Conservation (phyloP, 208 protist species). For the Trypanosoma caninum region DNA sequence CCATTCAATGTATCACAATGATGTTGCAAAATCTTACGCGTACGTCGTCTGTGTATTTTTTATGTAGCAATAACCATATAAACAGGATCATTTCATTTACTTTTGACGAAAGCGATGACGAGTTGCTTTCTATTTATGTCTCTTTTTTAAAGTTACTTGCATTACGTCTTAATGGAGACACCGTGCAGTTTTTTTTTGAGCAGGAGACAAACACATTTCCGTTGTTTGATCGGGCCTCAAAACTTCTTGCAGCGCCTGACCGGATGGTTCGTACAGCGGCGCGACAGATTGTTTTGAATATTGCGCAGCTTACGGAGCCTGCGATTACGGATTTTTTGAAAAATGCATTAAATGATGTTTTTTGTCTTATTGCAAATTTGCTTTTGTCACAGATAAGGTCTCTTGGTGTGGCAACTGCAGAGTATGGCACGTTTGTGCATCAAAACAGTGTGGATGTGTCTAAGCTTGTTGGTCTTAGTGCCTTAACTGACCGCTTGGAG, state of each 20-base stretch:
- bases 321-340: slow-evolving; percentile 42
- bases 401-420: slow-evolving; percentile 24
- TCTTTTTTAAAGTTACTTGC: slow-evolving; percentile 87
- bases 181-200: slow-evolving; percentile 86
- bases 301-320: slow-evolving; percentile 59
- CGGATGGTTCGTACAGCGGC: slow-evolving; percentile 75
- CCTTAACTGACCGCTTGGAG: slow-evolving; percentile 39
- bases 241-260: slow-evolving; percentile 53
- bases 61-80: slow-evolving; percentile 88
- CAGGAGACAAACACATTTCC: slow-evolving; percentile 52
- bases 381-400: slow-evolving; percentile 30
- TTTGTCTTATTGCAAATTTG: slow-evolving; percentile 26
- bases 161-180: slow-evolving; percentile 66
- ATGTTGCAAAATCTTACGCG: slow-evolving; percentile 76
- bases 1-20: slow-evolving; percentile 66
- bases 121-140: slow-evolving; percentile 73
- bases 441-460: neutral
- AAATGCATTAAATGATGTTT: slow-evolving; percentile 41
- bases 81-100: slow-evolving; percentile 82
- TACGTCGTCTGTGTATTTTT: slow-evolving; percentile 58
- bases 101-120: slow-evolving; percentile 65
- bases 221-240: slow-evolving; percentile 59
- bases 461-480: slow-evolving; percentile 2
- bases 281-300: slow-evolving; percentile 74
- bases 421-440: slow-evolving; percentile 6